These are phyloP conservation scores for Thozetella sp. DNA, from an alignment of 495 filamentous ascomycete species.

Conservation along the genomic window DNA sequence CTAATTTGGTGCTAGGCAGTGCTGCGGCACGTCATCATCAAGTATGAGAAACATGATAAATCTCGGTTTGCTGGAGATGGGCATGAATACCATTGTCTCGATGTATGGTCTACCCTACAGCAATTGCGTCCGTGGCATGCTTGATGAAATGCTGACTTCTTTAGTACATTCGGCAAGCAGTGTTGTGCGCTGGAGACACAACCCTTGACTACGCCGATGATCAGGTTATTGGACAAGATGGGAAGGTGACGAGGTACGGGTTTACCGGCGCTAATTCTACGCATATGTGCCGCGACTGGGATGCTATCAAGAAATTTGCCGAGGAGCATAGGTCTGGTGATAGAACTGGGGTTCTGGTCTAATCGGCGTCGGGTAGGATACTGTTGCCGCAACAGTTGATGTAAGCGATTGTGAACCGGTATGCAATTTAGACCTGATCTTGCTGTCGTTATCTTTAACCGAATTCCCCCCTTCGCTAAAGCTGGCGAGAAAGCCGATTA, in stretches of 20 bases:
- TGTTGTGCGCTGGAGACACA: constrained; percentile 30
- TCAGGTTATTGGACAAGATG: constrained; percentile 12
- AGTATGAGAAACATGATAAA: constrained; percentile 23
- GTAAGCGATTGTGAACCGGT: too few species aligned
- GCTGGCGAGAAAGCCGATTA: too few species aligned
- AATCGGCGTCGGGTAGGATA: constrained; percentile 3
- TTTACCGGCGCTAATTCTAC: constrained; percentile 25
- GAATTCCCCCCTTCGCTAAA: too few species aligned
- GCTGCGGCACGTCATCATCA: constrained; percentile 25
- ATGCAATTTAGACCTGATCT: too few species aligned
- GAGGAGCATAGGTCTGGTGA: constrained; percentile 10
- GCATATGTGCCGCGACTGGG: constrained; percentile 29
- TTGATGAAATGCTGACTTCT: too few species aligned
- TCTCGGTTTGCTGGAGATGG: constrained; percentile 28
- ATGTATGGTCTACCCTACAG: constrained; percentile 25
- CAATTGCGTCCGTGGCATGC: too few species aligned
- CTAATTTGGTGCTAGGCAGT: constrained; percentile 29
- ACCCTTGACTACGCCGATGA: constrained; percentile 27
- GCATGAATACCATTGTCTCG: constrained; percentile 31
- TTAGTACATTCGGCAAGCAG: constrained; percentile 22
- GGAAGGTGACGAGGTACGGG: constrained; percentile 14
- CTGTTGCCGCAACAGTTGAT: neutral
- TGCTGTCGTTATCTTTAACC: too few species aligned
- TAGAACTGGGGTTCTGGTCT: constrained; percentile 6
- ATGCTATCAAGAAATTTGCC: constrained; percentile 17